Evolutionary conservation across 192 early-diverging fungal species (phyloP), one percentile per base, ranked within the genome.

Genomic region (Ramicandelaber brevisporus): DNA sequence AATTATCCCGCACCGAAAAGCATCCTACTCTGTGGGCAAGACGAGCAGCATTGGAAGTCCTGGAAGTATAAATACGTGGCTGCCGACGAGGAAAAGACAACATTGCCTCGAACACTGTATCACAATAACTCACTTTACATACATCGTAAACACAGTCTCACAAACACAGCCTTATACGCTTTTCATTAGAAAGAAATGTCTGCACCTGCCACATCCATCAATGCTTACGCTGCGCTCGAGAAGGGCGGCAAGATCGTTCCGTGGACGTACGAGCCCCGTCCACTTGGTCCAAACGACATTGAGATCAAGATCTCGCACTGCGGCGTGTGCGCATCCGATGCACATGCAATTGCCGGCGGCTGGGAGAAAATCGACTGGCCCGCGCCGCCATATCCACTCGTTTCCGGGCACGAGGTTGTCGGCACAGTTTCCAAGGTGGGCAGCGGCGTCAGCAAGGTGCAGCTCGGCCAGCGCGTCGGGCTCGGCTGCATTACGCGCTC

Each of bases 391-490:
- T 58, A 42, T 23, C 52, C 58, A 20, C 22, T 53, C 11, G 44
- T 68, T 20, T 43, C 53, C 10, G 61, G 62, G 3, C 66, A 70
- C 27, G 60, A 70, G 30, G 37, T 70, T 23, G 40, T 65, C 17
- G 67, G 63, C 7, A 44, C 34, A 12, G 45, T 64, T 6, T 33
- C 43, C 15, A 47, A 36, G 0, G 29, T 51, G 5, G 66, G 60
- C 11, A 11, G 6, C 3, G 16, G 43, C 2, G 52, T 44, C 9
- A 41, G 33, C 2, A 17, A 26, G 4, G 27, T 44, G 14, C 30
- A 43, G 22, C 20, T 60, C 3, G 66, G 60, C 9, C 49, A 63
- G 18, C 37, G 43, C 9, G 59, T 61, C 13, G 63, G 66, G 21
- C 53, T 47, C 2, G 45, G 55, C 20, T 43, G 30, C 18, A 12